Percentiles rank a stretch among this genome's conserved stretches.
phyloP scores from a whole-genome alignment of 139 green algal species.

The Gonium pectorale region DNA sequence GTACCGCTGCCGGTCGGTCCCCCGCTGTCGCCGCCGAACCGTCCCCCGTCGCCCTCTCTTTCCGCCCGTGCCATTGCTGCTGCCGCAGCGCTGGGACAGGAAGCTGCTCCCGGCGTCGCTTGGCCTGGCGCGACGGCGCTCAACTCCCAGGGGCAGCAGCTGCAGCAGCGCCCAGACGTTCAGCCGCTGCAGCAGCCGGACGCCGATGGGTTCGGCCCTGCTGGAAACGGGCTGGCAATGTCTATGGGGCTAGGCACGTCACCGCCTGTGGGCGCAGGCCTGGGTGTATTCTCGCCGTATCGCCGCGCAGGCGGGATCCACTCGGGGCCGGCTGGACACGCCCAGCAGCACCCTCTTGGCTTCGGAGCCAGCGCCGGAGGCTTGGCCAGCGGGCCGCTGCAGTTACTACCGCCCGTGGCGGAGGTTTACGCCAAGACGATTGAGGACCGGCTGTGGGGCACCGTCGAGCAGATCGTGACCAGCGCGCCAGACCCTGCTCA shows the following conservation, averaged over 20 bases:
- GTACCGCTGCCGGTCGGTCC: too few relatives aligned
- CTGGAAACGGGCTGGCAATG: too few relatives aligned
- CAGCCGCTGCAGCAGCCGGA: too few relatives aligned
- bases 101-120: background rate
- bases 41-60: background rate
- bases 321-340: too few relatives aligned
- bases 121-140: background rate
- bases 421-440: slow-evolving; percentile 27
- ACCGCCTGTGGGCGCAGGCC: too few relatives aligned
- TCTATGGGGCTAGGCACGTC: too few relatives aligned
- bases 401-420: background rate
- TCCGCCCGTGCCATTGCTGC: background rate
- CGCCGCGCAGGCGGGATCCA: too few relatives aligned
- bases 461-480: slow-evolving; percentile 37
- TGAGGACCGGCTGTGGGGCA: slow-evolving; percentile 43
- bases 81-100: slow-evolving; percentile 35
- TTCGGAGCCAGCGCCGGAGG: too few relatives aligned
- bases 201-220: too few relatives aligned
- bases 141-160: background rate
- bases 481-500: slow-evolving; percentile 11
- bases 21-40: background rate
- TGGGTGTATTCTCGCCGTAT: too few relatives aligned
- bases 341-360: too few relatives aligned
- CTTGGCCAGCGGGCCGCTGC: background rate
- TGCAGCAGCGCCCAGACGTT: background rate